Base-by-base conservation (phyloP, 2,329 filamentous ascomycete species). In the Alternaria sp. region DNA sequence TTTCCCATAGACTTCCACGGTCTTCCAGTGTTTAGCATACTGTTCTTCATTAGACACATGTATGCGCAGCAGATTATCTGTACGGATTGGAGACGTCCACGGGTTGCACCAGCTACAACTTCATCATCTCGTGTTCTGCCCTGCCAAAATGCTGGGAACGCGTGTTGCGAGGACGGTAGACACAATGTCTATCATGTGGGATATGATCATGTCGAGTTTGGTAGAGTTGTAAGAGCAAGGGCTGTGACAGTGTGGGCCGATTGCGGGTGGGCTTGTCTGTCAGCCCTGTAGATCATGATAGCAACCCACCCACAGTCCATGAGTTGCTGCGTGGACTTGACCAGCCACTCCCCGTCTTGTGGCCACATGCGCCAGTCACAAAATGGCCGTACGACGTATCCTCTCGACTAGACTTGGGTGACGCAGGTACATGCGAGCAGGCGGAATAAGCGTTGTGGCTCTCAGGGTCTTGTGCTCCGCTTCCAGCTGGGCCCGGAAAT, bases 381-480 rank as follows among this genome's bases (percentile, higher is more conserved):
- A 26, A 36, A 46, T 44, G 11, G 19, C 32, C 15, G 51, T 56
- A 36, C 32, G 50, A 60, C 58, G 32, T 28, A 23, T 19, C 40
- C 25, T 25, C 25, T 17, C 17, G 36, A 52, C 46, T 21, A 54
- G 2, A 59, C 43, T 49, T 47, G 43, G 25, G 49, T 45, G 59
- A 55, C 54, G 69, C 67, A 68, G 62, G 65, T 65, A 60, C 49
- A 65, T 51, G 66, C 57, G 52, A 57, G 57, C 57, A 23, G 40
- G 61, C 40, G 36, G 54, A 56, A 57, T 49, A 59, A 62, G 65
- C 61, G 56, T 59, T 56, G 61, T 52, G 30, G 50, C 57, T 54
- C 54, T 59, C 63, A 63, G 59, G 60, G 64, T 66, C 61, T 61
- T 57, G 55, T 59, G 30, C 49, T 54, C 67, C 59, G 64, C 45